Evolutionary conservation across 345 rosid species (phyloP).

Genomic region (Syzygium aromaticum): DNA sequence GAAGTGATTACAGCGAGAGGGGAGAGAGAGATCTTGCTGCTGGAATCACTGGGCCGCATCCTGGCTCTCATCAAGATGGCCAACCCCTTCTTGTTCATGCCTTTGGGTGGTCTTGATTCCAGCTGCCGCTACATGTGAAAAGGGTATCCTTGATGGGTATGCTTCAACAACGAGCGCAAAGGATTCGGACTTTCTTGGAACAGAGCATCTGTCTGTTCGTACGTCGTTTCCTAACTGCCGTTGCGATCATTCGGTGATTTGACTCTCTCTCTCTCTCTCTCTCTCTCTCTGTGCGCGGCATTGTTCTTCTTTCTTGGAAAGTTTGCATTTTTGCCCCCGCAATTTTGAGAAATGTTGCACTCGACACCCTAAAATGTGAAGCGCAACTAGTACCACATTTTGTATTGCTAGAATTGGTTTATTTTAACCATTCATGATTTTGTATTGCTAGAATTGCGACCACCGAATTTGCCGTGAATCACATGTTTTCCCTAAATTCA

Average conservation of each 20-base stretch:
- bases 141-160: not conserved
- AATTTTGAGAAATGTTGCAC: not conserved
- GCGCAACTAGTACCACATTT: not conserved
- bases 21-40: conserved; percentile 26
- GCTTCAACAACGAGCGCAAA: not conserved
- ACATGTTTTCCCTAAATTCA: fast-evolving
- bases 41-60: conserved; percentile 46
- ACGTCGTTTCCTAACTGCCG: not conserved
- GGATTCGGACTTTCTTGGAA: not conserved
- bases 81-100: conserved; percentile 68
- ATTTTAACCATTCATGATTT: not conserved
- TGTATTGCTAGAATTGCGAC: not conserved
- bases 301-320: not conserved
- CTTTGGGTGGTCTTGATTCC: not conserved
- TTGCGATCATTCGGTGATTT: not conserved
- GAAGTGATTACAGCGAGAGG: conserved; percentile 41
- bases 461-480: not conserved
- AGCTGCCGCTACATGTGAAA: not conserved
- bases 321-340: not conserved
- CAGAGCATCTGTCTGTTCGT: not conserved
- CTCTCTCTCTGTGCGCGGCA: not conserved
- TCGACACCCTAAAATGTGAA: not conserved
- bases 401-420: not conserved
- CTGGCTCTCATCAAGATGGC: conserved; percentile 65
- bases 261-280: not conserved